A percentile compares a stretch with the other conserved stretches of the same genome.
phyloP scores from a whole-genome alignment of 164 flowering plant genomes.

The Hamamelis virginiana region DNA sequence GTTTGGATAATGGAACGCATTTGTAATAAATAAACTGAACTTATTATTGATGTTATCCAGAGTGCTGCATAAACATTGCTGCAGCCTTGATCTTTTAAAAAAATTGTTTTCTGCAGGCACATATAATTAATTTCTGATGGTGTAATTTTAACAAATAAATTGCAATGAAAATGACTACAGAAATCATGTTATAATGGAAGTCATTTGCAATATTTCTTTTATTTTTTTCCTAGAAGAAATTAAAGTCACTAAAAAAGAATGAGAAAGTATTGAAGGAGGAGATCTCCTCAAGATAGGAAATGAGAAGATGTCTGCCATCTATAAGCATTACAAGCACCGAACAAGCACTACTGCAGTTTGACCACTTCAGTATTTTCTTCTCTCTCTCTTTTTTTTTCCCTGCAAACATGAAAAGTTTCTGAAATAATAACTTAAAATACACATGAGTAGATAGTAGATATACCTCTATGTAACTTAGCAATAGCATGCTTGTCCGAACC shows the following conservation, averaged over 20 bases:
- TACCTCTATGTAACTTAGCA: constrained; percentile 76
- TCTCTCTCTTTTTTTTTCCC: no score
- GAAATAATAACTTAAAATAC: not conserved
- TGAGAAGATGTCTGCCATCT: not conserved
- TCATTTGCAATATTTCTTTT: no score
- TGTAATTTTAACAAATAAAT: not conserved
- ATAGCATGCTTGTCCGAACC: constrained; percentile 79
- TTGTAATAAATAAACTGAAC: not conserved
- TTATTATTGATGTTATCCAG: not conserved
- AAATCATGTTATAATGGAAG: not conserved
- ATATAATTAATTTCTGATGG: not conserved
- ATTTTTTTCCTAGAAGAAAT: not conserved
- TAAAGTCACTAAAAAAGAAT: not conserved
- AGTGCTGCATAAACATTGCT: not conserved
- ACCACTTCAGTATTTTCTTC: not conserved
- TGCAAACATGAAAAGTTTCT: not conserved
- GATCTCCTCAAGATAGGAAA: not conserved
- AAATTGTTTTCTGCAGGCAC: not conserved
- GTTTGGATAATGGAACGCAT: not conserved
- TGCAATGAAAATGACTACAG: no score
- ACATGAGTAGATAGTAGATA: not conserved
- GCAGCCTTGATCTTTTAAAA: not conserved
- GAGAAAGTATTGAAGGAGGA: not conserved
- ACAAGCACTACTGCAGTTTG: constrained; percentile 1
- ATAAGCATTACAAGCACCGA: not conserved